phyloP scores from a whole-genome alignment of 257 asterid species.

The Leonotis leonurus region DNA sequence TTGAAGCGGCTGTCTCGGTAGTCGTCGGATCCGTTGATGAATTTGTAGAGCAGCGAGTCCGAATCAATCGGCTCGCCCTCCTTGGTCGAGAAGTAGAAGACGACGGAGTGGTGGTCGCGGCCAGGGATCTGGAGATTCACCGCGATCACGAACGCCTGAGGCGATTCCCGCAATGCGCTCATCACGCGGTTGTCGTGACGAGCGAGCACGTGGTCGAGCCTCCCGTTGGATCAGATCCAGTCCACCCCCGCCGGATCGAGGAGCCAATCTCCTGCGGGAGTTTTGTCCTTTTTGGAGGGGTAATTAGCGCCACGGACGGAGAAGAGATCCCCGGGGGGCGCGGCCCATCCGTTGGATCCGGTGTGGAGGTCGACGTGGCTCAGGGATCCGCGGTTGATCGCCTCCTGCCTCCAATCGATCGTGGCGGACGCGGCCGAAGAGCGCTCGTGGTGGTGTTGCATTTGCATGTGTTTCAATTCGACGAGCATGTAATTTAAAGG shows the following conservation, averaged over 20 bases:
- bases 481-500: constrained; percentile 48
- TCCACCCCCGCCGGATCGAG: constrained; percentile 81
- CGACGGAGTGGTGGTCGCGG: constrained; percentile 76
- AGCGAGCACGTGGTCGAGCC: constrained; percentile 69
- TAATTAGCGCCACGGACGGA: constrained; percentile 62
- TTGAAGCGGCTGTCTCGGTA: constrained; percentile 67
- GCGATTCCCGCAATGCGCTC: constrained; percentile 32
- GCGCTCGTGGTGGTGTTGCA: constrained; percentile 29
- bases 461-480: constrained; percentile 41
- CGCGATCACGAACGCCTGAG: constrained; percentile 54
- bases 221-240: constrained; percentile 77
- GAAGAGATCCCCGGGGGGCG: constrained; percentile 77
- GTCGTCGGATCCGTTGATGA: constrained; percentile 61
- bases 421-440: constrained; percentile 17
- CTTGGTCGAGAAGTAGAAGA: constrained; percentile 64
- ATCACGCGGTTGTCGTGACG: constrained; percentile 66
- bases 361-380: constrained; percentile 55
- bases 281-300: constrained; percentile 50
- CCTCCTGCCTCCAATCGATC: constrained; percentile 60
- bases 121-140: constrained; percentile 87
- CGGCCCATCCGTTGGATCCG: constrained; percentile 93
- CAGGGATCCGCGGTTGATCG: constrained; percentile 60
- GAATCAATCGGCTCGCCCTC: constrained; percentile 41
- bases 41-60: constrained; percentile 47
- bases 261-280: constrained; percentile 59